Conservation (phyloP, 371 early-diverging fungal genomes). For the Mortierella polycephala region DNA sequence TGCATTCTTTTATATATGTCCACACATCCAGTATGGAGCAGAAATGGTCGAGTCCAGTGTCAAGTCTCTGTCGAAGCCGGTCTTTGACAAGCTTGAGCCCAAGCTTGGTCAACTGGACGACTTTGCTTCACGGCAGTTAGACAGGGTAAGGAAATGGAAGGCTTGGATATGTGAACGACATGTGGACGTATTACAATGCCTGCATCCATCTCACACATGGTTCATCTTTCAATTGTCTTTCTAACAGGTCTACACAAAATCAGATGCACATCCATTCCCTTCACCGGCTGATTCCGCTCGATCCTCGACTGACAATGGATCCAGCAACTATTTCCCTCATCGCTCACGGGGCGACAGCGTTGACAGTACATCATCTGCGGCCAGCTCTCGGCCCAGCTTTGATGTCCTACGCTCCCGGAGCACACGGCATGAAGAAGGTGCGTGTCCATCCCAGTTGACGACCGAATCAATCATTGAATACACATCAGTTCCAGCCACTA, state of each 20-base stretch:
- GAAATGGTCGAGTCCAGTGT: constrained; percentile 85
- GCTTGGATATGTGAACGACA: constrained; percentile 7
- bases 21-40: constrained; percentile 61
- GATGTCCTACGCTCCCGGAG: constrained; percentile 42
- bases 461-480: too few relatives aligned
- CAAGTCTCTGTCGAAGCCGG: constrained; percentile 70
- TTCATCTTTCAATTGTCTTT: too few relatives aligned
- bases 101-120: constrained; percentile 69
- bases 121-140: constrained; percentile 81
- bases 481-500: background rate
- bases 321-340: constrained; percentile 30
- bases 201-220: background rate
- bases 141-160: constrained; percentile 58
- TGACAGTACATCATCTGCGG: constrained; percentile 34
- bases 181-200: background rate
- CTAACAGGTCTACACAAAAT: constrained; percentile 36
- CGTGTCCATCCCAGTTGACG: background rate
- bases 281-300: constrained; percentile 46
- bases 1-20: background rate
- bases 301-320: constrained; percentile 39
- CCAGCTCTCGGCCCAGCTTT: constrained; percentile 44
- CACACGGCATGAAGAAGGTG: constrained; percentile 50
- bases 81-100: constrained; percentile 72
- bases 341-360: constrained; percentile 49
- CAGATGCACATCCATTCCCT: constrained; percentile 39